Base-by-base conservation (phyloP, 129 eudicot genomes). In the Pittosporum tobira region DNA sequence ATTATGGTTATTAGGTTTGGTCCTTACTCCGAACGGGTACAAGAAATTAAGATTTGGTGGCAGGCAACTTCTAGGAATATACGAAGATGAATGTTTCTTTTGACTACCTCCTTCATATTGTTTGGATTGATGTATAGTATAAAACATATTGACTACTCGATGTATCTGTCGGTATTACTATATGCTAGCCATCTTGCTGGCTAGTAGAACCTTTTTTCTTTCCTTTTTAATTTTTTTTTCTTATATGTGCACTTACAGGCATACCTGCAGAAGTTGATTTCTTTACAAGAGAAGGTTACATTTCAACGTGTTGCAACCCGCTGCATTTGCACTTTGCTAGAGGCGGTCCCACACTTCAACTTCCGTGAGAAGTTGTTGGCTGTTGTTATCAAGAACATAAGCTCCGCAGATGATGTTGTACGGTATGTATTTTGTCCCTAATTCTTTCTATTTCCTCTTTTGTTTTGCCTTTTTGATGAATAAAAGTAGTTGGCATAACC, bases 291-390 rank as follows among this genome's bases (percentile, higher is more conserved):
- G 23, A 72, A 71, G 53, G 23, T 79, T 29, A 51, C 59, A 40
- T 84, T 84, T 51, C 79, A 70, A 50, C 91, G 82, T 43, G 94
- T 87, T 3, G 88, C 88, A 34, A 61, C 81, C 34, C 96, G 91
- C 28, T 93, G 99, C 72, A 67, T 84, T 66, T 83, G 99, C 62
- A 74, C 71, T 59, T 75, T 93, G 73, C 79, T 93, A 28, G 94
- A 82, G 31, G 85, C 99, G 16, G 88, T 80, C 18, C 99, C 96
- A 11, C 91, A 87, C 52, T 93, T 93, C 67, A 93, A 93, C 74
- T 81, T 71, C 46, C 85, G 96, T 12, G 85, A 93, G 27, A 77
- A 48, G 63, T 76, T 93, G 70, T 66, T 93, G 51, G 81, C 69
- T 45, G 80, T 86, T 54, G 94, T 87, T 48, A 75, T 87, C 8